Conservation (phyloP, 352 stramenopile genomes). For the Vaucheria bursata region DNA sequence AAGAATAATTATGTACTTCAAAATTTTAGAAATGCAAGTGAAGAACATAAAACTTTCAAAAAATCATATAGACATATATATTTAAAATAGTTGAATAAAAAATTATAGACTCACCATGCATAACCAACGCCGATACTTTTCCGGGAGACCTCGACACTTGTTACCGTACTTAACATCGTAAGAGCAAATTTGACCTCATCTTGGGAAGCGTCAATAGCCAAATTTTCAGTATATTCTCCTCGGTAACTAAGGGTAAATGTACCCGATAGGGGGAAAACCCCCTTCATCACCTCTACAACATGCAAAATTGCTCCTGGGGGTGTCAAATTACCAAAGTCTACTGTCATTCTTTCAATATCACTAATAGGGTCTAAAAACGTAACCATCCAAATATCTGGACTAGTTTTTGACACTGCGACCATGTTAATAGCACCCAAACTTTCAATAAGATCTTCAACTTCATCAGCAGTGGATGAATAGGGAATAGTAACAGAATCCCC, state of each 20-base stretch:
- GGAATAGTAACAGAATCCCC: constrained; percentile 45
- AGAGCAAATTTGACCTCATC: constrained; percentile 68
- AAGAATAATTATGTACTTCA: no score
- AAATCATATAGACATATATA: constrained; percentile 53
- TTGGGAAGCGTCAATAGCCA: constrained; percentile 77
- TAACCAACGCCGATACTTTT: constrained; percentile 51
- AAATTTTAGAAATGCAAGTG: no score
- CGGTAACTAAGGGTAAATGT: constrained; percentile 85
- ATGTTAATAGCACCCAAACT: constrained; percentile 58
- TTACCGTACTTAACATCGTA: constrained; percentile 59
- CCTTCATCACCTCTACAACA: constrained; percentile 57
- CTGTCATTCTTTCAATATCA: constrained; percentile 66
- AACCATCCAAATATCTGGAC: constrained; percentile 25
- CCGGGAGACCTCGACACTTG: constrained; percentile 55
- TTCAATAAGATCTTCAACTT: constrained; percentile 55
- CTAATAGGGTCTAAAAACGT: constrained; percentile 81
- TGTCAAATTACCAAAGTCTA: no score
- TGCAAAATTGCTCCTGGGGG: constrained; percentile 12
- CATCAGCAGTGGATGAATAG: constrained; percentile 17
- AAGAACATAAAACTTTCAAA: neutral
- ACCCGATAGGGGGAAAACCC: constrained; percentile 68
- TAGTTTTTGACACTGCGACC: constrained; percentile 60
- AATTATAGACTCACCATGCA: constrained; percentile 26
- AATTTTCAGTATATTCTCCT: constrained; percentile 73
- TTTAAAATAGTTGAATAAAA: constrained; percentile 15